Conservation (phyloP, 768 basidiomycete species). For the Psilocybe sp. region DNA sequence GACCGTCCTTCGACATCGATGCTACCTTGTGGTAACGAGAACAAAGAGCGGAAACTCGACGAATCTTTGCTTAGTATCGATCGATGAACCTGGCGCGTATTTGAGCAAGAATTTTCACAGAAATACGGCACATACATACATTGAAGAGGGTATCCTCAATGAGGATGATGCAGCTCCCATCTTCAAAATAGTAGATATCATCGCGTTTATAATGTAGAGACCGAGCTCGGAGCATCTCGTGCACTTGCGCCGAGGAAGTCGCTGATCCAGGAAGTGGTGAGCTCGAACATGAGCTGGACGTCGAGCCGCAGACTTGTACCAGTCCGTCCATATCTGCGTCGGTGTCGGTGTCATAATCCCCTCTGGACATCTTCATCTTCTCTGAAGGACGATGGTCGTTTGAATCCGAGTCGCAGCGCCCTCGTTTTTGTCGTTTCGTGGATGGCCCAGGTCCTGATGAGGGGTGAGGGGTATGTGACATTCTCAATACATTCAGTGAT, state of each 20-base stretch:
- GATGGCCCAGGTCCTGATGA: conserved; percentile 3
- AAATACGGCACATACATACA: conserved; percentile 32
- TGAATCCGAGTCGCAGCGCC: conserved; percentile 20
- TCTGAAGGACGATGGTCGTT: conserved; percentile 12
- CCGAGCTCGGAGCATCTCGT: background rate
- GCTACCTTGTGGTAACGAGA: conserved; percentile 61
- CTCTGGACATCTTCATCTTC: conserved; percentile 16
- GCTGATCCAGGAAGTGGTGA: background rate
- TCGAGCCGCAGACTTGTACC: conserved; percentile 1
- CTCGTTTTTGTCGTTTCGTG: conserved; percentile 15
- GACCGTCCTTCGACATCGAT: conserved; percentile 51
- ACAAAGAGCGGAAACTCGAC: conserved; percentile 65
- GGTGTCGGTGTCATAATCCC: conserved; percentile 15
- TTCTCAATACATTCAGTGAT: too few relatives aligned
- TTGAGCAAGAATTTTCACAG: background rate
- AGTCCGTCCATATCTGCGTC: conserved; percentile 15
- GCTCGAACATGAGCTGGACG: conserved; percentile 3
- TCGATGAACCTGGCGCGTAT: conserved; percentile 47
- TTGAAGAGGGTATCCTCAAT: conserved; percentile 69
- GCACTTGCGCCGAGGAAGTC: background rate
- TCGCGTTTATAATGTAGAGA: conserved; percentile 32
- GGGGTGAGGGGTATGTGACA: too few relatives aligned
- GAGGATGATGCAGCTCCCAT: conserved; percentile 66
- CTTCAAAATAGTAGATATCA: conserved; percentile 57
- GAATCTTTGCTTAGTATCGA: conserved; percentile 59